Percentiles rank a stretch among this genome's conserved stretches.
Evolutionary conservation across 225 moss, liverwort and hornwort genomes (phyloP).

Genomic region (Neckera pumila): DNA sequence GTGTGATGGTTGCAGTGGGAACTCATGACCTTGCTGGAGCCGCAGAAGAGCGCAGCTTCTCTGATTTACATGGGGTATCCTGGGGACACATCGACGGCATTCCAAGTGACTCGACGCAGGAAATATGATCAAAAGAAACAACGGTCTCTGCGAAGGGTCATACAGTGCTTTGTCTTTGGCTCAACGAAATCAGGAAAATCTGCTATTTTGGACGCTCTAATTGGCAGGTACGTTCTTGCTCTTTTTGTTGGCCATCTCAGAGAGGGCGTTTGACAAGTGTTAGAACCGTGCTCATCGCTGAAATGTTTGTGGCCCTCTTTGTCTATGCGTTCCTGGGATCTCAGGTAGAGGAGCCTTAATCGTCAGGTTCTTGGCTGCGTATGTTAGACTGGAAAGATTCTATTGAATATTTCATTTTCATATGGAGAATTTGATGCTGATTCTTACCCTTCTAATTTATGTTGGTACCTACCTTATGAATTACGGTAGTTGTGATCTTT

Average conservation of each 20-base stretch:
- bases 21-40: constrained; percentile 78
- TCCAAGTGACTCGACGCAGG: constrained; percentile 65
- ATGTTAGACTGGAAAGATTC: neutral
- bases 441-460: neutral
- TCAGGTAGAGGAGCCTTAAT: neutral
- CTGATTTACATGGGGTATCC: constrained; percentile 83
- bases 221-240: constrained; percentile 48
- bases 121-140: constrained; percentile 77
- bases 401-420: neutral
- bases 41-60: constrained; percentile 62
- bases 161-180: constrained; percentile 85
- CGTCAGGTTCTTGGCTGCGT: neutral
- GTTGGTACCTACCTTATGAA: neutral
- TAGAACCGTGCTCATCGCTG: neutral
- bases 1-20: constrained; percentile 60
- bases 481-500: neutral
- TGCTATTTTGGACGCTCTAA: constrained; percentile 67
- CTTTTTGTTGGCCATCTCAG: neutral
- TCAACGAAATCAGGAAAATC: constrained; percentile 73
- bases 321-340: neutral
- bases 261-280: neutral
- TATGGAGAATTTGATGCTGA: neutral
- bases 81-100: constrained; percentile 57
- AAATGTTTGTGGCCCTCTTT: neutral
- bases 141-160: constrained; percentile 50